Conservation (phyloP, 768 basidiomycete genomes). For the Polyporus arcularius region DNA sequence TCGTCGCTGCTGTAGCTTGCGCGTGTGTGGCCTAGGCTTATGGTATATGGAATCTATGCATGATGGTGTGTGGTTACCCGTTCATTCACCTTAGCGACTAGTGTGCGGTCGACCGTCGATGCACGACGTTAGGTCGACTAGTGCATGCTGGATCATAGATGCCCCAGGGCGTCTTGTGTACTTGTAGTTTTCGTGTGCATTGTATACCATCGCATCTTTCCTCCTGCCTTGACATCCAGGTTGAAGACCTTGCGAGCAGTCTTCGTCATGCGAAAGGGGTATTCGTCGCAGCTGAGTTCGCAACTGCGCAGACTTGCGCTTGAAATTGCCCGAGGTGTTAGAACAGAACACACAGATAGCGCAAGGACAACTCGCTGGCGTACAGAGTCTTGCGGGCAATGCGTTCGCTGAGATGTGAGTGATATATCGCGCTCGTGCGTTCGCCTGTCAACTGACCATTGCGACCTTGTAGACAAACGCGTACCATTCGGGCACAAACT, state of each 20-base stretch:
- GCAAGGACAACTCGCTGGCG: constrained; percentile 46
- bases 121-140: background rate
- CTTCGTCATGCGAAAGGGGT: constrained; percentile 5
- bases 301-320: constrained; percentile 1
- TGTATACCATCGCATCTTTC: too few species aligned
- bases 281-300: constrained; percentile 2
- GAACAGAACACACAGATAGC: constrained; percentile 46
- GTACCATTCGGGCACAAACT: too few species aligned
- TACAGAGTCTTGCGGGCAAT: constrained; percentile 50
- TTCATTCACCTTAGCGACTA: background rate
- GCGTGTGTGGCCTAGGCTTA: constrained; percentile 10
- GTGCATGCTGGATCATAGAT: background rate
- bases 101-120: background rate
- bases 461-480: too few species aligned
- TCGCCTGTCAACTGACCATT: too few species aligned
- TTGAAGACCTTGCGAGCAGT: background rate
- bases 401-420: constrained; percentile 58
- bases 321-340: constrained; percentile 33
- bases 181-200: background rate
- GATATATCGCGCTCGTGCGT: background rate
- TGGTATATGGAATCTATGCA: constrained; percentile 19
- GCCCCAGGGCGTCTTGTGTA: background rate
- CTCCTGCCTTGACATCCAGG: too few species aligned
- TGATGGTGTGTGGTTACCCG: background rate
- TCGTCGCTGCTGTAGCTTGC: constrained; percentile 5